Conservation (phyloP, 805 yeast genomes). For the Cyberlindnera maclurae region DNA sequence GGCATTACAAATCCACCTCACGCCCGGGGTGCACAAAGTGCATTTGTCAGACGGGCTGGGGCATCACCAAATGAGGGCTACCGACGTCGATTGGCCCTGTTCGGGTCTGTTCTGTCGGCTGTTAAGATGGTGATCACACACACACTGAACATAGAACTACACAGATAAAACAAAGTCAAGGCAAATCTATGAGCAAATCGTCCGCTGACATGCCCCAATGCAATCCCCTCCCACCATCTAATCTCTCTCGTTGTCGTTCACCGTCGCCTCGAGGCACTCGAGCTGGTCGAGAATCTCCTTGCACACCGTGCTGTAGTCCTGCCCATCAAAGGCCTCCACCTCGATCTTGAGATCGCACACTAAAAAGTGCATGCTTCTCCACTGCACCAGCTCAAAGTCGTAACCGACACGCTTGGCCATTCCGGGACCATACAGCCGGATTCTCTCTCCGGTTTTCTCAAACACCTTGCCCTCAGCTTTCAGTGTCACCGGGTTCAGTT, state of each 20-base stretch:
- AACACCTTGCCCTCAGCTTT: slow-evolving; percentile 34
- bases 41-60: too few relatives aligned
- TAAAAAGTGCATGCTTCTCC: slow-evolving; percentile 49
- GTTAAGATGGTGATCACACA: too few relatives aligned
- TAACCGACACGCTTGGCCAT: slow-evolving; percentile 44
- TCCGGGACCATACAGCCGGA: slow-evolving; percentile 54
- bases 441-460: slow-evolving; percentile 37
- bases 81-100: too few relatives aligned
- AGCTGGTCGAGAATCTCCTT: slow-evolving; percentile 42
- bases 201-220: too few relatives aligned
- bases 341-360: slow-evolving; percentile 44
- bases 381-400: slow-evolving; percentile 53
- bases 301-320: slow-evolving; percentile 38
- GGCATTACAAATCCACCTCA: too few relatives aligned
- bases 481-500: slow-evolving; percentile 54
- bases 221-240: too few relatives aligned
- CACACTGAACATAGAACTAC: too few relatives aligned
- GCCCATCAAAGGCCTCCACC: slow-evolving; percentile 36
- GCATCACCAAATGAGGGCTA: too few relatives aligned
- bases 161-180: too few relatives aligned
- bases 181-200: too few relatives aligned
- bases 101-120: too few relatives aligned
- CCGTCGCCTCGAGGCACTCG: slow-evolving; percentile 32
- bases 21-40: too few relatives aligned
- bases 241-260: slow-evolving; percentile 28